These are phyloP conservation scores for Hypoxylon cercidicola DNA, from an alignment of 495 filamentous ascomycete genomes.

Conservation along the genomic window DNA sequence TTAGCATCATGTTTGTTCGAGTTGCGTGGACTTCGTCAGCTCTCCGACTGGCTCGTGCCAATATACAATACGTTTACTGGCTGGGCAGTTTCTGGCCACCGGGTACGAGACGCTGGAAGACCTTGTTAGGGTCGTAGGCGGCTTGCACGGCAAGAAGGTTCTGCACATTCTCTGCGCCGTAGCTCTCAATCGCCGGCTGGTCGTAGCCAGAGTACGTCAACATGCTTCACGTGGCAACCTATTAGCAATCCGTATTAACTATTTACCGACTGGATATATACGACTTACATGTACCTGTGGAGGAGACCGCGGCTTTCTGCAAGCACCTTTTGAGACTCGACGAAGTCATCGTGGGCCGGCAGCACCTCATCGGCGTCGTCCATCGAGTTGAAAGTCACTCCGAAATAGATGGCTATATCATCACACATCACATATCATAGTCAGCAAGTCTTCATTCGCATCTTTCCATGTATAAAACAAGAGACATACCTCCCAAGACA, in stretches of 20 bases:
- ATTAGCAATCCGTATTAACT: conserved; percentile 20
- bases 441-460: background rate
- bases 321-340: background rate
- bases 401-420: conserved; percentile 11
- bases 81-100: conserved; percentile 44
- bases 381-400: conserved; percentile 12
- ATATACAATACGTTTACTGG: background rate
- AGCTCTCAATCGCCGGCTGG: conserved; percentile 54
- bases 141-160: conserved; percentile 48
- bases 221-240: conserved; percentile 13
- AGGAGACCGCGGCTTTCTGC: conserved; percentile 1
- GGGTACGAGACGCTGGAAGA: conserved; percentile 45
- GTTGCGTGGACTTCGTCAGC: background rate
- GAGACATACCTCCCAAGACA: conserved; percentile 8
- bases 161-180: conserved; percentile 49
- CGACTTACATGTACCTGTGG: conserved; percentile 9
- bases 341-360: conserved; percentile 5
- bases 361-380: conserved; percentile 17
- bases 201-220: conserved; percentile 54
- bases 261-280: background rate
- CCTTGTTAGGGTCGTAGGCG: conserved; percentile 49
- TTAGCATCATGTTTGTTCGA: background rate
- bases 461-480: background rate
- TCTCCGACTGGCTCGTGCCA: background rate
- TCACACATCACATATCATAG: background rate